Base-by-base conservation (phyloP, 768 basidiomycete genomes). In the Floccularia luteovirens region DNA sequence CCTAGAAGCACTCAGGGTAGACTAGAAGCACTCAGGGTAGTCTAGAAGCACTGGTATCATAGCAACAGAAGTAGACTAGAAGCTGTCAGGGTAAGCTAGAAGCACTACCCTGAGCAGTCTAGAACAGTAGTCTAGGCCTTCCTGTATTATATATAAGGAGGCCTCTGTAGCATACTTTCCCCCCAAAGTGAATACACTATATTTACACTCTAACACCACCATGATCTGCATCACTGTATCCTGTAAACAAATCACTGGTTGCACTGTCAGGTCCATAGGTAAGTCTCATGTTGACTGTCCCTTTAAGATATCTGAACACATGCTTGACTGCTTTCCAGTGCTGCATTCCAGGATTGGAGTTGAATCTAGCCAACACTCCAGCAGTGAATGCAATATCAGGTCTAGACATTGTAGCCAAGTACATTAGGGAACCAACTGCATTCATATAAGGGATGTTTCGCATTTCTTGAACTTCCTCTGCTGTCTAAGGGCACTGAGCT, bases 281-380 rank as follows among this genome's bases (percentile, higher is more conserved):
- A 24, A 63, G 45, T 20, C 37, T 39, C 13, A 39, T 43, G 34
- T 57, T 46, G 3, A 44, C 27, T 2, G 64, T 61, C 5, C 67
- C 64, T 42, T 59, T 59, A 36, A 68, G 46, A 42, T 66, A 67
- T 12, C 52, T 39, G 16, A 64, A 48, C 34, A 68, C 32, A 34
- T 57, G 58, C 36, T 64, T 61, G 19, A 60, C 56, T 4, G 61
- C 61, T 17, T 55, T 48, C 66, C 63, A 66, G 46, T 70, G 68
- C 0, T 14, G 23, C 5, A 31, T 16, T 0, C 57, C 59, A 24
- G 60, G 57, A 24, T 58, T 49, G 13, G 31, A 28, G 33, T 41
- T 47, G 54, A 55, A 62, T 6, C 42, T 43, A 6, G 48, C 39
- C 14, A 55, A 32, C 10, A 46, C 41, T 19, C 44, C 28, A 22